Base-by-base conservation (phyloP, 2,329 filamentous ascomycete genomes). In the Xylariomycetidae sp. region DNA sequence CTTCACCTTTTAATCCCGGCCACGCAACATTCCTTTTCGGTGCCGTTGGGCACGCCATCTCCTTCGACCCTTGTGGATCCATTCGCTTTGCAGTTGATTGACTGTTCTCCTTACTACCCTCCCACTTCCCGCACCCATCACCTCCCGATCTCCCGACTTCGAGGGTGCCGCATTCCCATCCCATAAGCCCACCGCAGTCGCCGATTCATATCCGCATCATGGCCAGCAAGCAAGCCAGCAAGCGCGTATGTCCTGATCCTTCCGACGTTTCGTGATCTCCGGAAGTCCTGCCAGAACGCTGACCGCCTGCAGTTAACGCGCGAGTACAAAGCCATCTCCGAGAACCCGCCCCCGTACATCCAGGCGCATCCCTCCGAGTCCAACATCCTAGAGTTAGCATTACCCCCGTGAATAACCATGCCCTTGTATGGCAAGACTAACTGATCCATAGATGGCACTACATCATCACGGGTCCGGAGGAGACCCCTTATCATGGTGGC, bases 401-500 rank as follows among this genome's bases (percentile, higher is more conserved):
- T 17, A 16, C 29, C 37, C 27, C 31, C 19, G n/a, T 19, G 10
- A 31, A 27, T 38, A 32, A 55, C 37, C 20, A 28, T 24, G 25
- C n/a, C 19, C 19, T 9, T 24, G 18, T 13, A 22, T 5, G 5
- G 32, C 32, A 23, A 32, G 44, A 43, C 16, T 27, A 28, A 37
- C 42, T 33, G 40, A 31, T 32, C 27, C 31, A 20, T 52, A 85
- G 82, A 65, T 94, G 87, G 87, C 87, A 94, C 65, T 94, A 93
- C 65, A 85, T 95, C 55, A 84, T 96, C 47, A 95, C 89, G 23
- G 92, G 92, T 2, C 90, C 92, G 20, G 88, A 93, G 40, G 78
- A 89, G 39, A 98, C 92, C 1, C 90, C 92, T 2, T 98, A 98
- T 59, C 79, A 93, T 52, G 80, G 82, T 54, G 92, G 92, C 28